Percentiles rank a stretch among this genome's conserved stretches.
phyloP scores from a whole-genome alignment of 2,329 filamentous ascomycete genomes.

The Alternaria rosae region DNA sequence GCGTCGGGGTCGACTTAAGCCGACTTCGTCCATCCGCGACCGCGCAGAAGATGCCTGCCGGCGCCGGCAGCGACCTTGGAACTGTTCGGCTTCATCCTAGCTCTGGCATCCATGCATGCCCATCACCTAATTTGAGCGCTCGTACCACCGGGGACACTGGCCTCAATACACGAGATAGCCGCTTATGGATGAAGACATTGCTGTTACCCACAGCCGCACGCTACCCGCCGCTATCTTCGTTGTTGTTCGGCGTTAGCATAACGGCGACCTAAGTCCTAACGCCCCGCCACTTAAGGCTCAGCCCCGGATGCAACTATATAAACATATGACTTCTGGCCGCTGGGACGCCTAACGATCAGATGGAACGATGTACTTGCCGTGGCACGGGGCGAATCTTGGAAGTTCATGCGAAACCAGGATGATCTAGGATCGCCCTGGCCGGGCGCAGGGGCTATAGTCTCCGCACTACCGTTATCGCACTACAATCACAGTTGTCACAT shows the following conservation, averaged over 20 bases:
- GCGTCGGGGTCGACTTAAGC: not conserved
- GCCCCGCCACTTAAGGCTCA: not conserved
- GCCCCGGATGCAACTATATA: not conserved
- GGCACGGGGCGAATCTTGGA: not conserved
- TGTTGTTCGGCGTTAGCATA: not conserved
- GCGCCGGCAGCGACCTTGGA: not conserved
- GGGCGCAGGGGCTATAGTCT: not conserved
- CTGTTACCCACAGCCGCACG: not conserved
- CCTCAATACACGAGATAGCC: not conserved
- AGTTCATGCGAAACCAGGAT: constrained; percentile 2
- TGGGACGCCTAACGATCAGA: constrained; percentile 1
- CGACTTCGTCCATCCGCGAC: not conserved
- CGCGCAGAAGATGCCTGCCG: not conserved
- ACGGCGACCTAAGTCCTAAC: not conserved
- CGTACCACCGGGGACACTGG: not conserved
- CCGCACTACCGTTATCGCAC: constrained; percentile 1
- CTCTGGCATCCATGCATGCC: not conserved
- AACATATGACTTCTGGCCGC: not conserved
- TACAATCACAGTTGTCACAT: not conserved
- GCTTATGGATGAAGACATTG: not conserved
- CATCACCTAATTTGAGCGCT: not conserved
- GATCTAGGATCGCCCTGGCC: constrained; percentile 1
- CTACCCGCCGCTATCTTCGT: not conserved
- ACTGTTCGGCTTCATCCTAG: not conserved
- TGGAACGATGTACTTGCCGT: not conserved